Evolutionary conservation across 139 green algal genomes (phyloP), one percentile per base, ranked within the genome.

Genomic region (Trebouxia sp.): DNA sequence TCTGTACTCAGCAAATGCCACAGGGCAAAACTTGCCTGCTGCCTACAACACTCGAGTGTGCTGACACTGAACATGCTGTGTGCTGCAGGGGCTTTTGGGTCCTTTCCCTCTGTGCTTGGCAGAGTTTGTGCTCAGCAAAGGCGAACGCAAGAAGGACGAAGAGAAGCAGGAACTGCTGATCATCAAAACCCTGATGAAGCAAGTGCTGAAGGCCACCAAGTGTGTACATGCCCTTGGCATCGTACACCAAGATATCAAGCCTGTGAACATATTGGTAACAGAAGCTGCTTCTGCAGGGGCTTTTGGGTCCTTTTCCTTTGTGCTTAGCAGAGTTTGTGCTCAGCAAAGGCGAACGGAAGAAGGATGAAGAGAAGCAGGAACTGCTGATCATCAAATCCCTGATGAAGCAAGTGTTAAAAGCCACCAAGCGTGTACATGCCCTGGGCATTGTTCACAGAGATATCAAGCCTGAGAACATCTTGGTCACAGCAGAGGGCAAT

Each of bases 211-310:
- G 22, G 85, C 83, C 15, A 76, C 95, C 24, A 62, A 75, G 47
- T 53, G 81, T 15, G 82, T 98, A 86, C 94, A 98, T 85, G 86
- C 80, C 6, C 77, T 97, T 47, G 94, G n/a, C 92, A 98, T 83
- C 55, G 92, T 98, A 48, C 94, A 98, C 86, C 82, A 94, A 9
- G 94, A 98, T 85, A 84, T 98, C 47, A 98, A 98, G 88, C 94
- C 94, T 11, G 91, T 93, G 41, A 96, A 96, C 89, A 87, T 97
- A 74, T 86, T 97, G 12, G 85, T 97, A 72, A 97, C 93, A 17
- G 81, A n/a, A n/a, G n/a, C 39, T 55, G 26, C 6, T 10, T 41
- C 10, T 70, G 20, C 43, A 82, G 78, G 78, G 65, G 11, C n/a
- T 48, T 6, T 30, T 82, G 1, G 42, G 65, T 24, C 30, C 62